Percentiles rank a stretch among this genome's conserved stretches.
Conservation (phyloP, 345 rosid species). For the Gossypium longicalyx region DNA sequence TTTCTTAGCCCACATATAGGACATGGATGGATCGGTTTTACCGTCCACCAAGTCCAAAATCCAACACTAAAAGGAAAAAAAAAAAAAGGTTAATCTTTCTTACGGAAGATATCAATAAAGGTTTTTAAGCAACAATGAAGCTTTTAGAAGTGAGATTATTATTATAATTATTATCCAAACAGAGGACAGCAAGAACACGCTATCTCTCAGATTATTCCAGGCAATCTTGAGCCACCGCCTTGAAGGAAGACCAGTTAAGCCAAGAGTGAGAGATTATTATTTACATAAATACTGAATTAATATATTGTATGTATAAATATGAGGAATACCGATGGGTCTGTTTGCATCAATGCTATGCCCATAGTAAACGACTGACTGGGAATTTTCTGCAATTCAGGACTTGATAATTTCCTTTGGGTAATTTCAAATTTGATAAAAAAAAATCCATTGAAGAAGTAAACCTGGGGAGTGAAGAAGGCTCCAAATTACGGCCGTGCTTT, state of each 20-base stretch:
- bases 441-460: slow-evolving; percentile 24
- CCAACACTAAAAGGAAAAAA: too few relatives aligned
- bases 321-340: not conserved
- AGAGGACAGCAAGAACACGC: not conserved
- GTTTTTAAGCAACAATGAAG: not conserved
- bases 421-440: not conserved
- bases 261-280: not conserved
- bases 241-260: not conserved
- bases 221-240: not conserved
- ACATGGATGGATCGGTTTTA: not conserved
- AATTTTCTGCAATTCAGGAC: not conserved
- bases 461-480: slow-evolving; percentile 60
- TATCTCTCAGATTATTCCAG: slow-evolving; percentile 4
- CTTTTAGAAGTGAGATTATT: not conserved
- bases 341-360: not conserved
- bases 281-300: not conserved
- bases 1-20: not conserved
- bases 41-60: not conserved
- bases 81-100: too few relatives aligned
- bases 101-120: too few relatives aligned
- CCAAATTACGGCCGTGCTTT: slow-evolving; percentile 46
- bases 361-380: not conserved
- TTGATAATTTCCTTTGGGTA: not conserved
- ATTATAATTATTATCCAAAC: not conserved
- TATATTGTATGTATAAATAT: not conserved